Percentiles rank a stretch among this genome's conserved stretches.
These are phyloP conservation scores for Chaetomiaceae sp. DNA, from an alignment of 2,329 filamentous ascomycete species.

Conservation along the genomic window DNA sequence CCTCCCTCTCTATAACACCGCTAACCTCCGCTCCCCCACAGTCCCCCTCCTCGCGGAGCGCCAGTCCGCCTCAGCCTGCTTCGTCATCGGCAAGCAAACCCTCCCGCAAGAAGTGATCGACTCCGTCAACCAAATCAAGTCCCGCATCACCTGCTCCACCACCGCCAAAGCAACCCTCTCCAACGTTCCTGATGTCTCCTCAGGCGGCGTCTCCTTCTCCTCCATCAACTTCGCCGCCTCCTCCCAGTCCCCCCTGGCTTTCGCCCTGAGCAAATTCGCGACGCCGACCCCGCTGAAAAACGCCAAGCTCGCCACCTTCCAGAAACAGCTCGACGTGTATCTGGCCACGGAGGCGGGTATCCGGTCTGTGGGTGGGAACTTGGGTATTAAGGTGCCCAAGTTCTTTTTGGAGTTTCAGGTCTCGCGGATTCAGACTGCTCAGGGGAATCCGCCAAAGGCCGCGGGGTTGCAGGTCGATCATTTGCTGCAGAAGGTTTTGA, in stretches of 20 bases:
- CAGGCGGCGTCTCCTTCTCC: constrained; percentile 47
- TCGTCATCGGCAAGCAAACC: constrained; percentile 45
- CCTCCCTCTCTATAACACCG: neutral
- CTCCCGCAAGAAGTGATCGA: constrained; percentile 48
- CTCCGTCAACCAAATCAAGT: constrained; percentile 38
- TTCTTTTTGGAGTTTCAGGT: constrained; percentile 59
- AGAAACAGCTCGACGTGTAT: constrained; percentile 52
- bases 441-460: constrained; percentile 49
- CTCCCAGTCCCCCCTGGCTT: constrained; percentile 44
- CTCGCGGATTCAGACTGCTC: constrained; percentile 53
- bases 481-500: constrained; percentile 51
- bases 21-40: no score
- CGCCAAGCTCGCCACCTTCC: constrained; percentile 47
- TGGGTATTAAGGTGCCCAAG: constrained; percentile 58
- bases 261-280: constrained; percentile 50
- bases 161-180: constrained; percentile 44
- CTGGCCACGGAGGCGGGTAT: constrained; percentile 56
- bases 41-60: constrained; percentile 16
- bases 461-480: constrained; percentile 52
- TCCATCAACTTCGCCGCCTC: constrained; percentile 52
- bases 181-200: constrained; percentile 52
- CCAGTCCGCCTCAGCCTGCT: constrained; percentile 42
- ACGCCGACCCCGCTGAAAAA: constrained; percentile 45
- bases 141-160: constrained; percentile 45
- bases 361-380: constrained; percentile 46